Percentiles rank a stretch among this genome's conserved stretches.
Evolutionary conservation across 2,329 filamentous ascomycete genomes (phyloP).

Genomic region (Pseudocercospora cruenta): DNA sequence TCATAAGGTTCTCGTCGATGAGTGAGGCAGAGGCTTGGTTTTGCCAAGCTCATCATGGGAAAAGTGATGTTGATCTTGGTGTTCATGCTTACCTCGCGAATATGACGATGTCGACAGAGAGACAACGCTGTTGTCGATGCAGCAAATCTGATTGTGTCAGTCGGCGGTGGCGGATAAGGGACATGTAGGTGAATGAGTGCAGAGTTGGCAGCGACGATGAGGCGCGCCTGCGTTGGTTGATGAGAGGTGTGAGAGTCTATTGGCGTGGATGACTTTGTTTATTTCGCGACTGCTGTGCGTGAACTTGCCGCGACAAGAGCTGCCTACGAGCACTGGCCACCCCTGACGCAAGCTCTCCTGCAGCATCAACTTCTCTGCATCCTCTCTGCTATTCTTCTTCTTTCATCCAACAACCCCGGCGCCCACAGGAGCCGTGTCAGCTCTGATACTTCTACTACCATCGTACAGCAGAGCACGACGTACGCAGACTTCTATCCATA

Average conservation of each 20-base stretch:
- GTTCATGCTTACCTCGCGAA: background rate
- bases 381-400: background rate
- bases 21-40: too few relatives aligned
- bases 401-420: background rate
- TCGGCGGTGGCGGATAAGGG: background rate
- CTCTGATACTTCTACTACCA: background rate
- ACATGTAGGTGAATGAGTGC: background rate
- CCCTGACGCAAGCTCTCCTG: background rate
- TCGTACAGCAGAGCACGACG: background rate
- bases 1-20: too few relatives aligned
- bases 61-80: background rate
- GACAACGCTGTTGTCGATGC: background rate
- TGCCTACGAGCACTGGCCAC: background rate
- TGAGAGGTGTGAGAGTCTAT: background rate
- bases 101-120: background rate
- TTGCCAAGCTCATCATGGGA: background rate
- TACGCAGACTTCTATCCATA: background rate
- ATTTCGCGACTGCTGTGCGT: background rate
- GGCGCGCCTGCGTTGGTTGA: background rate
- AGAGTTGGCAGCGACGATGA: background rate
- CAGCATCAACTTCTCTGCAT: background rate
- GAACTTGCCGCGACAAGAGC: background rate
- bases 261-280: background rate
- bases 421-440: background rate
- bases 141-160: background rate